Evolutionary conservation across 495 filamentous ascomycete species (phyloP), one percentile per base, ranked within the genome.

Genomic region (Penicillium flavigenum): DNA sequence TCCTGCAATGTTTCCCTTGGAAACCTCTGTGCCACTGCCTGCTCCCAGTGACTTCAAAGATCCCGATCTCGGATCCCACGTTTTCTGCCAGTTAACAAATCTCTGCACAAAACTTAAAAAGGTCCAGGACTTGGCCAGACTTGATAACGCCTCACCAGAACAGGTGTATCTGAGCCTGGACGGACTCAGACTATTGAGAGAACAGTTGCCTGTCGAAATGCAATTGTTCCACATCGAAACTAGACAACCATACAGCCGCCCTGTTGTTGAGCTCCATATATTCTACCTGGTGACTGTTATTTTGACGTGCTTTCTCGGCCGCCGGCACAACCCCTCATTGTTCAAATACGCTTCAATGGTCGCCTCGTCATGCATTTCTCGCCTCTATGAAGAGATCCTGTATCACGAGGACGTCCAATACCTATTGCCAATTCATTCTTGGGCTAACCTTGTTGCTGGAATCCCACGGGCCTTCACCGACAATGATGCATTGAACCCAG

Each of bases 311-410:
- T 59, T 60, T n/a, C 51, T 63, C 3, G 50, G 59, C n/a, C 56
- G 61, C 12, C 57, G 54, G 11, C 44, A 56, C 3, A 54, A 47
- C 20, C 34, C 38, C n/a, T 32, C 50, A 20, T 60, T 48, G n/a
- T 42, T 61, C n/a, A 59, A 52, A 48, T 57, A 57, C 22, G 47
- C 43, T 12, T 61, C 62, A 9, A 54, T 64, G 29, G 51, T 22
- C n/a, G 60, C 63, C 12, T 60, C 61, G 3, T 61, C 63, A 0
- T 63, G 61, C 12, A 58, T 63, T 12, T 42, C 58, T 16, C 54
- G 47, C 14, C 58, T 66, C 3, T 61, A 56, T 11, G 61, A 63
- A 17, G 63, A 66, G 45, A 63, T 66, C 7, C 38, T 54, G 5
- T 57, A 34, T n/a, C 60, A 45, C 12, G 61, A 66, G 17, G 44